phyloP scores from a whole-genome alignment of 2,329 filamentous ascomycete genomes.

The Penicillium sp. region DNA sequence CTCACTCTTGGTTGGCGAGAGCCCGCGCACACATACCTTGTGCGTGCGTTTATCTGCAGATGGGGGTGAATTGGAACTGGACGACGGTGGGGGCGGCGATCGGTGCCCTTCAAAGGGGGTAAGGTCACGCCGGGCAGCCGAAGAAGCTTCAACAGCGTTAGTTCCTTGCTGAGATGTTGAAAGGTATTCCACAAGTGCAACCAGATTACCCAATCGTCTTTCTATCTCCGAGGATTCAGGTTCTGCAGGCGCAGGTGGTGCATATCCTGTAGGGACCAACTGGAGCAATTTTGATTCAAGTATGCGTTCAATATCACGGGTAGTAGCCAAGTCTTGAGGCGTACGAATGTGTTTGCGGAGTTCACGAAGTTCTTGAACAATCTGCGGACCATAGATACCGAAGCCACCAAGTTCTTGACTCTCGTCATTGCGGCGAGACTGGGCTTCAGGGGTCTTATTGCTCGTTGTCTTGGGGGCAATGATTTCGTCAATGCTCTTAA shows the following conservation, averaged over 20 bases:
- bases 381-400: neutral
- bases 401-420: neutral
- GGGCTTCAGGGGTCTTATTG: neutral
- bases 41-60: neutral
- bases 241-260: neutral
- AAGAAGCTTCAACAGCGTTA: neutral
- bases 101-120: neutral
- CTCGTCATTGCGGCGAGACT: neutral
- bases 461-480: neutral
- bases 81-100: neutral
- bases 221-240: neutral
- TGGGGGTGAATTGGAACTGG: neutral
- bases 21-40: neutral
- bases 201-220: neutral
- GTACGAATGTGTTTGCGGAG: neutral
- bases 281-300: neutral
- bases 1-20: neutral
- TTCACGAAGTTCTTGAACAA: neutral
- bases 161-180: neutral
- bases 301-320: neutral
- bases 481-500: neutral
- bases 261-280: neutral
- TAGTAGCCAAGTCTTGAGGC: neutral
- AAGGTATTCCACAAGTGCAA: neutral
- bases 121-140: neutral